phyloP scores from a whole-genome alignment of 352 stramenopile genomes.

The Blastocystis hominis region DNA sequence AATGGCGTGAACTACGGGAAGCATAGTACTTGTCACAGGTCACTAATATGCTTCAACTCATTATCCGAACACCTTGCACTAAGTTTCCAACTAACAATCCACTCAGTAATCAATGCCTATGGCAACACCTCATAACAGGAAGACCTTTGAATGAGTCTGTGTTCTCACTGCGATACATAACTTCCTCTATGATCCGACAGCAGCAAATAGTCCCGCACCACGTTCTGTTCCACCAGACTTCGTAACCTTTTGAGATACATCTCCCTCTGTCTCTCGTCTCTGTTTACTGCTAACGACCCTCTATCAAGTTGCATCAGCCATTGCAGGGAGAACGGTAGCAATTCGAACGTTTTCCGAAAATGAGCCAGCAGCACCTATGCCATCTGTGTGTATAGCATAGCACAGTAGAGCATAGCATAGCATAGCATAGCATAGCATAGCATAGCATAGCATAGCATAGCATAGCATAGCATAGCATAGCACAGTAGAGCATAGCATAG shows the following conservation, averaged over 20 bases:
- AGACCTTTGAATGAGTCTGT: slow-evolving; percentile 88
- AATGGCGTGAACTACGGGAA: too few relatives aligned
- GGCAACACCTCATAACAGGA: slow-evolving; percentile 93
- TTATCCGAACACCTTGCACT: too few relatives aligned
- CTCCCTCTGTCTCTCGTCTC: slow-evolving; percentile 83
- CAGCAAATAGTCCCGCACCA: slow-evolving; percentile 85
- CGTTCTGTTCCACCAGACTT: slow-evolving; percentile 88
- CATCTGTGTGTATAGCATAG: slow-evolving; percentile 78
- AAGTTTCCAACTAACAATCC: background rate
- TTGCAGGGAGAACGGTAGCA: slow-evolving; percentile 87
- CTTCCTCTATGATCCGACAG: slow-evolving; percentile 85
- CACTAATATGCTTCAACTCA: too few relatives aligned
- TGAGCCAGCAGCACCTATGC: slow-evolving; percentile 87
- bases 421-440: background rate
- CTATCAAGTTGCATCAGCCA: slow-evolving; percentile 92
- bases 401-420: slow-evolving; percentile 65
- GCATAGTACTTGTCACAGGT: too few relatives aligned
- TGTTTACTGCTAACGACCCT: slow-evolving; percentile 80
- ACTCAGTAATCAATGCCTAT: slow-evolving; percentile 85
- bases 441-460: too few relatives aligned
- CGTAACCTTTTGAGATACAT: slow-evolving; percentile 93
- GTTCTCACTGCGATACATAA: slow-evolving; percentile 97
- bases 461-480: background rate
- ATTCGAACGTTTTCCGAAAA: slow-evolving; percentile 98
- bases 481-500: too few relatives aligned